phyloP scores from a whole-genome alignment of 2,329 filamentous ascomycete species.

The Aureobasidium sp. region DNA sequence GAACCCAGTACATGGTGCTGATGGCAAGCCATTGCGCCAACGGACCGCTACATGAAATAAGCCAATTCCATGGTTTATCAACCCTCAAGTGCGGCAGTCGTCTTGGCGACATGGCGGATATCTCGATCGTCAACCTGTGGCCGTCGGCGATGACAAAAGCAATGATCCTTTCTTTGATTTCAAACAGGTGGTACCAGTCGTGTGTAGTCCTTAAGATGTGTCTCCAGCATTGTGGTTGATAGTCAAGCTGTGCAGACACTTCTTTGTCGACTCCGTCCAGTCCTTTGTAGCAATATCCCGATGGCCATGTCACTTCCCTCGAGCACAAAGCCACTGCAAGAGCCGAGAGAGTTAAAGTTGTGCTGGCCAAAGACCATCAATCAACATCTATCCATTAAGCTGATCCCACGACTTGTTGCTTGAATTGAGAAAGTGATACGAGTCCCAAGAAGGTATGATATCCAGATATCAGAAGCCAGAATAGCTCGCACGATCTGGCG shows the following conservation, averaged over 20 bases:
- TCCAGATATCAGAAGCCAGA: background rate
- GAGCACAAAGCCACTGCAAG: background rate
- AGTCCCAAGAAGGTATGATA: background rate
- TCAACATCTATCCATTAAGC: background rate
- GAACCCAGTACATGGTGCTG: background rate
- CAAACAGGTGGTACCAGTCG: too few relatives aligned
- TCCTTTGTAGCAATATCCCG: background rate
- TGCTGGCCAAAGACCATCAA: background rate
- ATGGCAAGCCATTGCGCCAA: background rate
- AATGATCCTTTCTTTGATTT: too few relatives aligned
- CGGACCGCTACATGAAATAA: background rate
- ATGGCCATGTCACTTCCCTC: background rate
- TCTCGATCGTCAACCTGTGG: background rate
- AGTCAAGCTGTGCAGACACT: background rate
- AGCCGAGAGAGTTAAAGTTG: background rate
- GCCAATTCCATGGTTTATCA: background rate
- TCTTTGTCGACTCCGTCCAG: background rate
- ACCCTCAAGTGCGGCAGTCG: background rate
- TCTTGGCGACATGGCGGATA: background rate
- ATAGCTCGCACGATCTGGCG: background rate
- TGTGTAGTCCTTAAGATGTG: background rate
- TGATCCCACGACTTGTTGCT: too few relatives aligned
- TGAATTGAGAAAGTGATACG: too few relatives aligned
- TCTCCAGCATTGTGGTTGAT: background rate
- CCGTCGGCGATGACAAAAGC: background rate